phyloP scores from a whole-genome alignment of 768 basidiomycete genomes.

The Chalciporus chontae region DNA sequence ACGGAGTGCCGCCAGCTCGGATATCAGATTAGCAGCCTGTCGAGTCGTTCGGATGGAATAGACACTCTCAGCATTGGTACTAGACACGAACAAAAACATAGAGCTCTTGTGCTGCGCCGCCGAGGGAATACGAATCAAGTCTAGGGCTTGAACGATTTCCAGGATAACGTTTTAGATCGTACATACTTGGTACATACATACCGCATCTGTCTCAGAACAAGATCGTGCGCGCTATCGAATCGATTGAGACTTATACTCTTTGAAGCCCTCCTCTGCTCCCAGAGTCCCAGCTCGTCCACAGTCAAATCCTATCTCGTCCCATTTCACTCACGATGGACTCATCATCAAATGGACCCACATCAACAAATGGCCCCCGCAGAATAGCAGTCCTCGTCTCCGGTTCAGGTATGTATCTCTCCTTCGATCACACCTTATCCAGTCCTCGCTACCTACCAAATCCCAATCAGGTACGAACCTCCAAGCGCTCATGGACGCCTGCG shows the following conservation, averaged over 20 bases:
- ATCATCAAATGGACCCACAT: background rate
- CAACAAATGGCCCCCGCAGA: constrained; percentile 21
- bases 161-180: background rate
- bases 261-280: background rate
- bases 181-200: no score
- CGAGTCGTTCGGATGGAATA: no score
- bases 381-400: constrained; percentile 65
- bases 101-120: no score
- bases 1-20: background rate
- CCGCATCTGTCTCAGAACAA: background rate
- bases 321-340: background rate
- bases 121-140: background rate
- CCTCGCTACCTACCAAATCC: no score
- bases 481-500: constrained; percentile 87
- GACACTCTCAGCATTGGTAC: no score
- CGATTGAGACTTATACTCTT: background rate
- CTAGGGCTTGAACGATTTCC: background rate
- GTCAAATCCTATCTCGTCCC: background rate
- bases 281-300: background rate
- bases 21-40: no score
- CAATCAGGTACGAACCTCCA: constrained; percentile 87
- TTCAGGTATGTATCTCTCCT: constrained; percentile 40
- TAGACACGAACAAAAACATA: no score
- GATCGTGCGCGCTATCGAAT: background rate
- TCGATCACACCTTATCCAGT: background rate